Conservation (phyloP, 768 basidiomycete genomes). For the Pleurotus sapidus region DNA sequence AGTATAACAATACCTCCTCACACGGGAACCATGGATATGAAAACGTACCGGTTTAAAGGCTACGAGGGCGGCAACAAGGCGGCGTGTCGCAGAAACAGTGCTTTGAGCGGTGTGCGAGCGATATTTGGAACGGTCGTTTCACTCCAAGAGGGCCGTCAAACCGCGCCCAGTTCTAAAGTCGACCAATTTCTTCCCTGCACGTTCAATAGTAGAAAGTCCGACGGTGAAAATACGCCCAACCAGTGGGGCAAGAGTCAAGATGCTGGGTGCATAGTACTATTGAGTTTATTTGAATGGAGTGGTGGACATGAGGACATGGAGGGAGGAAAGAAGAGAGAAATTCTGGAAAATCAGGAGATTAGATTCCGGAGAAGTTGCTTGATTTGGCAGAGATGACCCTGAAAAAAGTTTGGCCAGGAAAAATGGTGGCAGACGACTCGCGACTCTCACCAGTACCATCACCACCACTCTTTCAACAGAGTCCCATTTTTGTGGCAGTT, state of each 20-base stretch:
- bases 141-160: neutral
- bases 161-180: neutral
- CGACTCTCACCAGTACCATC: constrained; percentile 5
- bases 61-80: too few species aligned
- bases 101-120: too few species aligned
- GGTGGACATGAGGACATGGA: neutral
- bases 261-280: too few species aligned
- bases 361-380: neutral
- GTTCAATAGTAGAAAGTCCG: neutral
- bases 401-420: neutral
- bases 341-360: neutral
- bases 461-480: neutral
- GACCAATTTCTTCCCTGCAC: neutral
- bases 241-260: neutral
- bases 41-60: too few species aligned
- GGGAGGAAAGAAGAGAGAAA: neutral
- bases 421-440: neutral
- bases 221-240: neutral
- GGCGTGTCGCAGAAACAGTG: too few species aligned
- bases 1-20: too few species aligned
- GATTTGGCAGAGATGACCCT: neutral
- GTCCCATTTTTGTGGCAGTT: constrained; percentile 11
- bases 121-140: too few species aligned
- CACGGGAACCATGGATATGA: too few species aligned
- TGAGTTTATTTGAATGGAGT: neutral